These are phyloP conservation scores for Solanum pinnatisectum DNA, from an alignment of 257 asterid genomes.

Conservation along the genomic window DNA sequence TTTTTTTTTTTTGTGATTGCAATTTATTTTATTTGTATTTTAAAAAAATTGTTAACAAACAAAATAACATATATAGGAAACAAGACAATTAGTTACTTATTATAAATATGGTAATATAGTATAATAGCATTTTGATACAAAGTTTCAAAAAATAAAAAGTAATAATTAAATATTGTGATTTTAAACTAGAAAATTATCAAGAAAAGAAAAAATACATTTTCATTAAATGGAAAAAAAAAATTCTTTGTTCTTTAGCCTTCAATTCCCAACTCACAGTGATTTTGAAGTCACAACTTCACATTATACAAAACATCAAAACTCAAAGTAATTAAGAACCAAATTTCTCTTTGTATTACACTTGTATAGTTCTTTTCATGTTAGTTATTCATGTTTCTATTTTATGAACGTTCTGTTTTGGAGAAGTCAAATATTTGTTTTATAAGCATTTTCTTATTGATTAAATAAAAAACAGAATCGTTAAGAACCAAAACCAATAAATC, in stretches of 20 bases:
- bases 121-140: neutral
- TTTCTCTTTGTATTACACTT: neutral
- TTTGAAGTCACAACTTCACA: neutral
- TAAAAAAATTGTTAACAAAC: neutral
- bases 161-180: neutral
- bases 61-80: neutral
- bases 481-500: neutral
- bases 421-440: neutral
- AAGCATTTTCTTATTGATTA: neutral
- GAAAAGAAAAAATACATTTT: neutral
- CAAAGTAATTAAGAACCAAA: too few relatives aligned
- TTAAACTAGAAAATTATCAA: neutral
- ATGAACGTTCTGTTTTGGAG: neutral
- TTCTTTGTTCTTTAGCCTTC: neutral
- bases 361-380: neutral
- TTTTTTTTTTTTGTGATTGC: neutral
- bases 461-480: too few relatives aligned
- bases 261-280: neutral
- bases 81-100: neutral
- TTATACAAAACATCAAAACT: too few relatives aligned
- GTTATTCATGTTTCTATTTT: neutral
- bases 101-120: neutral
- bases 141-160: neutral
- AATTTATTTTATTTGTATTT: neutral
- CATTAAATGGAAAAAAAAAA: neutral